Evolutionary conservation across 2,329 filamentous ascomycete species (phyloP), one percentile per base, ranked within the genome.

Genomic region (Sarocladium brachiariae): DNA sequence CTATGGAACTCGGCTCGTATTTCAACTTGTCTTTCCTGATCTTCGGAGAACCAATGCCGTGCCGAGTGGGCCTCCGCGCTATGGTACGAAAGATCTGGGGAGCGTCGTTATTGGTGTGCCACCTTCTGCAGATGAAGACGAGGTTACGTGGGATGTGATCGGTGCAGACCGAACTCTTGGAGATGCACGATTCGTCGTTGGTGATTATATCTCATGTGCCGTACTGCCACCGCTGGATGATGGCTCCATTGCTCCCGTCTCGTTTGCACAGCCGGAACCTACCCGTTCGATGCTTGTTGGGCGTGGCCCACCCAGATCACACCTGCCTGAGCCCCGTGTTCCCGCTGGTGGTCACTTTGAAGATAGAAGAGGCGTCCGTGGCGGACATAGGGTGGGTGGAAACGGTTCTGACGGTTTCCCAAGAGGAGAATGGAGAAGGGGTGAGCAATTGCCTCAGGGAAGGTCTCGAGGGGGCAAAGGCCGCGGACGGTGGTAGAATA

Each of bases 21-120:
- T 93, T 70, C 86, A 91, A 45, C 79, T 96, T 16, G 81, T 96
- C 50, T 96, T 87, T 64, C 86, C 87, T 2, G 89, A 96, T 66
- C 80, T 86, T 21, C 69, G 67, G 14, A 62, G 63, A 51, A 55
- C 63, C 51, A 56, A 62, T 47, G 53, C 54, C 25, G 53, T 54
- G 54, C 56, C 45, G 37, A 62, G 58, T 51, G 55, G 56, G 6
- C 57, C 54, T 61, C 80, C 55, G 9, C 79, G 84, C 27, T 96
- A 87, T 69, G 75, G 86, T 14, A 82, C 82, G 19, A 90, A 89
- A 60, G 89, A 95, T 53, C 74, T 97, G 0, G 92, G 92, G 0
- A 91, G 83, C 58, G 78, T 96, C 2, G 80, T 96, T 5, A 74
- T 96, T 10, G 85, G 85, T n/a, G 72, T 74, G 49, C 7, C 54